Evolutionary conservation across 108 stramenopile genomes (phyloP), one percentile per base, ranked within the genome.

Genomic region (Cyclotella atomus): DNA sequence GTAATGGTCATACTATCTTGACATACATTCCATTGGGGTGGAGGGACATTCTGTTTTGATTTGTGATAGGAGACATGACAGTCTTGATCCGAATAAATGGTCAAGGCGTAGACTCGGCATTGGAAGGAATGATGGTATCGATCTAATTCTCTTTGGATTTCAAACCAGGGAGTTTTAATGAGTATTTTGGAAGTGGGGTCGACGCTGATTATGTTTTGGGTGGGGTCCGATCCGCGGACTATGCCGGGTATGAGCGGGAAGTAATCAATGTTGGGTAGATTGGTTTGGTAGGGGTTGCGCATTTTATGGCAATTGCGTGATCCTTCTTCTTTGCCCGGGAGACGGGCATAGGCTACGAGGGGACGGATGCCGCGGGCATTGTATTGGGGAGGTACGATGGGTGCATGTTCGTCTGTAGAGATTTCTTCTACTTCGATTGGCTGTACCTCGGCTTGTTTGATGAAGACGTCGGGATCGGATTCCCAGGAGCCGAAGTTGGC

Each of bases 151-250:
- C 88, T 70, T 50, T 94, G 86, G 9, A 94, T 74, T 65, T 80
- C 75, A 21, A 83, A 52, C 88, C 88, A 89, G 4, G 86, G 89
- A 16, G 90, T 94, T 63, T 95, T 84, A 62, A 91, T 67, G 50
- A 87, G 47, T 20, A 89, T 45, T 33, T 86, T 85, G 27, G 82
- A 75, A 1, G 52, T 33, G 19, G 78, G 54, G 35, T 86, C 76
- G 2, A 64, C 62, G 30, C 85, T 82, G 14, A 70, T 25, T 10
- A 91, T 84, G 23, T 74, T 68, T 30, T 35, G 6, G 23, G 79
- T 80, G 14, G 91, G 89, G 77, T 91, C 85, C n/a, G 86, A 75
- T n/a, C 94, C 94, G 69, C 88, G 90, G 6, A 95, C 52, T 17
- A 93, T 76, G 1, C 94, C 94, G 21, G 94, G 94, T 60, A 91